Base-by-base conservation (phyloP, 192 early-diverging fungal genomes). In the Coemansia guatemalensis region DNA sequence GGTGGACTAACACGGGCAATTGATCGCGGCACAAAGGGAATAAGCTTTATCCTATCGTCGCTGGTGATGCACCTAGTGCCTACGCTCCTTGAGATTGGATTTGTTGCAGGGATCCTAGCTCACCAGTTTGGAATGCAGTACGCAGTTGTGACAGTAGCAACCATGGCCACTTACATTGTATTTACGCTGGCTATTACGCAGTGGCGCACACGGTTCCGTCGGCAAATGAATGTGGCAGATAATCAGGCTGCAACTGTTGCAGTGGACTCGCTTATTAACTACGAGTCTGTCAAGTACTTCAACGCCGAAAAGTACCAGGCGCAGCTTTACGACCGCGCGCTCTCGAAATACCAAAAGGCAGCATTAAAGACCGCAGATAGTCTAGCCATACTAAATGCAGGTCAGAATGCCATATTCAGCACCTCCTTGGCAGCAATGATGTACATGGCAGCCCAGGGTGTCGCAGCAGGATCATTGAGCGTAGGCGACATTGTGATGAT, bases 401-500 rank as follows among this genome's bases (percentile, higher is more conserved):
- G 97, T 18, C 97, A 99, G 72, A 94, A 89, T 66, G 84, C 90
- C 12, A 97, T 99, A 54, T 98, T 99, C 62, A 91, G 90, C 49
- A 84, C 90, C n/a, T 87, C 94, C 17, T 83, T 99, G 61, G 96
- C 96, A 1, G 58, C 77, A 14, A 96, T 98, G 89, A 99, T 99
- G 97, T 94, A 90, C 65, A 87, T 99, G 83, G 92, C 95, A 0
- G 89, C 94, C 8, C 84, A 95, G 47, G 94, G 95, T 29, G 93
- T 99, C 8, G 72, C 86, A 1, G 60, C 56, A 44, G 90, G 91
- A 0, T 81, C 86, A 2, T 82, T 99, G 85, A 96, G 94, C 2
- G 88, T 99, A 24, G 97, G 97, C 47, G 97, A 99, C 69, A 85
- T 99, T 5, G 97, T 99, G 20, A 93, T 99, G 94, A 87, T 99